These are phyloP conservation scores for Wickerhamomyces ciferrii DNA, from an alignment of 805 yeast genomes.

Conservation along the genomic window DNA sequence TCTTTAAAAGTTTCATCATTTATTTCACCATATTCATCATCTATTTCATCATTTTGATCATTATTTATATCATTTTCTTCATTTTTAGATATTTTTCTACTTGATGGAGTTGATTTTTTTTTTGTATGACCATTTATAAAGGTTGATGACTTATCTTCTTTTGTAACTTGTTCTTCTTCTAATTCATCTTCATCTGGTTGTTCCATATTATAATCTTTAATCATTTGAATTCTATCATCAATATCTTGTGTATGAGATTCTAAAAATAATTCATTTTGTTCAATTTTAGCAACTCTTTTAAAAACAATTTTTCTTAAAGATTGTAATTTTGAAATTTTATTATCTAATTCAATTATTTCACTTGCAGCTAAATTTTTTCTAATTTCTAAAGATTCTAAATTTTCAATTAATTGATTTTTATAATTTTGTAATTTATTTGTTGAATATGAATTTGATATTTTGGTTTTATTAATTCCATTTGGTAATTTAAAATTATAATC, in stretches of 20 bases:
- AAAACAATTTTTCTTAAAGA: slow-evolving; percentile 47
- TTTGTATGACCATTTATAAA: slow-evolving; percentile 1
- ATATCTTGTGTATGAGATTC: slow-evolving; percentile 43
- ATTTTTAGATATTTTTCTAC: slow-evolving; percentile 4
- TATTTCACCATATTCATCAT: slow-evolving; percentile 11
- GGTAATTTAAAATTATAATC: slow-evolving; percentile 26
- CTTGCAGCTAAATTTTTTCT: slow-evolving; percentile 59
- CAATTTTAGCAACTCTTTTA: slow-evolving; percentile 53
- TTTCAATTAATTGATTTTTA: slow-evolving; percentile 35
- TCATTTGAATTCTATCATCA: slow-evolving; percentile 36
- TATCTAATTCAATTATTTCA: slow-evolving; percentile 63
- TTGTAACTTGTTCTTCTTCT: slow-evolving; percentile 5
- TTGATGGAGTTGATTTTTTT: neutral
- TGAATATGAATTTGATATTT: slow-evolving; percentile 38
- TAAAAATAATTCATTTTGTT: slow-evolving; percentile 51
- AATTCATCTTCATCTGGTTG: slow-evolving; percentile 19
- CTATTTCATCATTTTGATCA: slow-evolving; percentile 9
- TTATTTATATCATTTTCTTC: slow-evolving; percentile 10
- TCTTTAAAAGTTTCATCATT: slow-evolving; percentile 10
- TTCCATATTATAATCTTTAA: slow-evolving; percentile 34
- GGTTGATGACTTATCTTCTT: neutral
- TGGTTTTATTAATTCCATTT: slow-evolving; percentile 33
- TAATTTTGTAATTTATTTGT: slow-evolving; percentile 30
- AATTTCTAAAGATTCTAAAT: slow-evolving; percentile 51
- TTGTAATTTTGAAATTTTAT: slow-evolving; percentile 46